A percentile compares a stretch with the other conserved stretches of the same genome.
phyloP scores from a whole-genome alignment of 2,329 filamentous ascomycete species.

The Pseudocercospora crystallina region DNA sequence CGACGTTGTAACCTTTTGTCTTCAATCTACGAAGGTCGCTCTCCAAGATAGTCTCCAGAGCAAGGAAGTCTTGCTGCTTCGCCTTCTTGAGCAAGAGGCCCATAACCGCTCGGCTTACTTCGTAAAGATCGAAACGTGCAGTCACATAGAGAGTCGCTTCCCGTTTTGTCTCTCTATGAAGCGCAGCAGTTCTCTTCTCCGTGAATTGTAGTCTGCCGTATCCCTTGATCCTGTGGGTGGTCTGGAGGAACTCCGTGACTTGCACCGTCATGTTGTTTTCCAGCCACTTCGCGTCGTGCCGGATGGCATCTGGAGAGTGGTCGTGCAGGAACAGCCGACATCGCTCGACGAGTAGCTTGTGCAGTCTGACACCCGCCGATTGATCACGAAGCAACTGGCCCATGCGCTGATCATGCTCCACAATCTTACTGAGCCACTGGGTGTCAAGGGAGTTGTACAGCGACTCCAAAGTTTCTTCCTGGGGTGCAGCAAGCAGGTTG shows the following conservation, averaged over 20 bases:
- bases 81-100: constrained; percentile 76
- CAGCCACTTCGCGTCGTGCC: constrained; percentile 86
- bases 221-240: constrained; percentile 73
- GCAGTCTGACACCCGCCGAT: constrained; percentile 65
- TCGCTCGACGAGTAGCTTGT: constrained; percentile 81
- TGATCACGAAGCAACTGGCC: constrained; percentile 68
- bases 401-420: constrained; percentile 75
- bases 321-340: constrained; percentile 88
- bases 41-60: constrained; percentile 86
- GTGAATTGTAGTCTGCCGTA: constrained; percentile 64
- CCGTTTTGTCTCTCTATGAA: constrained; percentile 54
- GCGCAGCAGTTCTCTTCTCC: constrained; percentile 74
- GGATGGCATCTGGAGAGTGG: constrained; percentile 73
- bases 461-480: constrained; percentile 80
- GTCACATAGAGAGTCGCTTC: constrained; percentile 75
- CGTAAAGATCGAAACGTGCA: constrained; percentile 77
- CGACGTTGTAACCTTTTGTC: constrained; percentile 91
- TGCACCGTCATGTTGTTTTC: constrained; percentile 79
- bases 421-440: constrained; percentile 69
- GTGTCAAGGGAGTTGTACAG: constrained; percentile 84
- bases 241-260: constrained; percentile 73
- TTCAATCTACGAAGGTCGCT: constrained; percentile 79
- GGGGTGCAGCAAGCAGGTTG: constrained; percentile 78
- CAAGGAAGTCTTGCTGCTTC: constrained; percentile 83
- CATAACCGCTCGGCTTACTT: constrained; percentile 85